A percentile compares a stretch with the other conserved stretches of the same genome.
phyloP scores from a whole-genome alignment of 2,329 filamentous ascomycete genomes.

The Aureobasidium vineae region DNA sequence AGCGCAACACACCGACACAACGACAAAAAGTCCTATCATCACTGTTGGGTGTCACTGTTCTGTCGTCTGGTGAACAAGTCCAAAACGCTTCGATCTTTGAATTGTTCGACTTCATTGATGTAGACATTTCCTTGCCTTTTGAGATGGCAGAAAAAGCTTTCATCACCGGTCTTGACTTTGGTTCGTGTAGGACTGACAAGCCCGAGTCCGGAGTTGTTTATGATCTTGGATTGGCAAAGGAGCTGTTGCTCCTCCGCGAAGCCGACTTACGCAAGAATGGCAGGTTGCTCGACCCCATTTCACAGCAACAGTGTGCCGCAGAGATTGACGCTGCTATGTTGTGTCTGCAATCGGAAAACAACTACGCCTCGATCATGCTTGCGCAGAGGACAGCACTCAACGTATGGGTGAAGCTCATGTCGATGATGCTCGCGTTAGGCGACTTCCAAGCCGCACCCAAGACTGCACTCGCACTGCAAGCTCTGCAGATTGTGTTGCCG shows the following conservation, averaged over 20 bases:
- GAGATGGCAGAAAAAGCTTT: constrained; percentile 54
- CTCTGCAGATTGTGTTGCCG: constrained; percentile 81
- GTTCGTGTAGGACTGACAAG: constrained; percentile 61
- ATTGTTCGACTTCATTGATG: constrained; percentile 84
- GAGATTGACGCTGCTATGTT: constrained; percentile 62
- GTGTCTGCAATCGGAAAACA: constrained; percentile 63
- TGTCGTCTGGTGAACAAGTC: constrained; percentile 64
- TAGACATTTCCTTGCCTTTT: constrained; percentile 54
- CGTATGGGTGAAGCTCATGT: constrained; percentile 80
- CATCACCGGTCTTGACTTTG: constrained; percentile 66
- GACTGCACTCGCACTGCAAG: constrained; percentile 77
- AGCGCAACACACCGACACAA: constrained; percentile 61
- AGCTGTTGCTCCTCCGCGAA: constrained; percentile 69
- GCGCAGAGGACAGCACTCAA: constrained; percentile 67
- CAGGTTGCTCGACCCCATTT: constrained; percentile 34
- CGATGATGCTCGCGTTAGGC: constrained; percentile 78
- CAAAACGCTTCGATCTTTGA: constrained; percentile 80
- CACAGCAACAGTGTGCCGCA: constrained; percentile 49
- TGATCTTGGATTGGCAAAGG: constrained; percentile 67
- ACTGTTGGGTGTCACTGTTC: constrained; percentile 71
- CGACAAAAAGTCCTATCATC: constrained; percentile 54
- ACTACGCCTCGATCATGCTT: constrained; percentile 56
- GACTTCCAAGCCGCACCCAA: constrained; percentile 72
- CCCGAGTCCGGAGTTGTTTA: constrained; percentile 60
- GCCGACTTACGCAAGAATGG: constrained; percentile 57